Evolutionary conservation across 139 green algal species (phyloP).

Genomic region (Haematococcus sp.): DNA sequence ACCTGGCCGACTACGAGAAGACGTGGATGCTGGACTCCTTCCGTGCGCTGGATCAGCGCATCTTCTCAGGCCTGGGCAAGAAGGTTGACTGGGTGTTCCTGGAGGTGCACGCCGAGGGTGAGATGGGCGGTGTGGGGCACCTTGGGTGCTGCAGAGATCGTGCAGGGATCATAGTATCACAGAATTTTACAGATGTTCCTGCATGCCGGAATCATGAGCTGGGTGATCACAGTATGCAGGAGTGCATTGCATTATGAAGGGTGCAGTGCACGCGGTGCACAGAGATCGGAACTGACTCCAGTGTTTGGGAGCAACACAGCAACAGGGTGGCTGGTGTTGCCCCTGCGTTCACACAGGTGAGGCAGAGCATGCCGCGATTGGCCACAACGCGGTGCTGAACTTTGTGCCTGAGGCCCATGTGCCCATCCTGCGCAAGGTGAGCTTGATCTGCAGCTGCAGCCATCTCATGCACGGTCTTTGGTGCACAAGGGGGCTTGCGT

Average conservation of each 20-base stretch:
- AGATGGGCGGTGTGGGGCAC: not conserved
- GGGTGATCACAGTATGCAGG: too few relatives aligned
- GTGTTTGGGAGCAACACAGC: not conserved
- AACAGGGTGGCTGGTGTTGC: not conserved
- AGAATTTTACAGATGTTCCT: too few relatives aligned
- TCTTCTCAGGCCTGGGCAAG: slow-evolving; percentile 41
- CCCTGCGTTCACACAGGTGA: slow-evolving; percentile 49
- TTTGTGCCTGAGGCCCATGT: slow-evolving; percentile 67
- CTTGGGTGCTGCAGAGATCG: too few relatives aligned
- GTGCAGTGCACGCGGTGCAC: too few relatives aligned
- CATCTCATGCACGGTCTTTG: not conserved
- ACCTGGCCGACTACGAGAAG: slow-evolving; percentile 94
- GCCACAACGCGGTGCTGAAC: slow-evolving; percentile 80
- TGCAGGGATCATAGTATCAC: too few relatives aligned
- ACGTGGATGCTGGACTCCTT: slow-evolving; percentile 92
- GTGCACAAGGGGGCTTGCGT: not conserved
- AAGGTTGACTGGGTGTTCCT: slow-evolving; percentile 87
- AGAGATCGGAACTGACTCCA: too few relatives aligned
- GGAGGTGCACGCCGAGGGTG: slow-evolving; percentile 86
- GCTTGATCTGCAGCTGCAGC: too few relatives aligned
- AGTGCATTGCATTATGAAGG: too few relatives aligned
- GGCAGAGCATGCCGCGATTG: slow-evolving; percentile 89
- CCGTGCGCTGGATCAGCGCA: slow-evolving; percentile 57
- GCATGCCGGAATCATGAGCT: too few relatives aligned
- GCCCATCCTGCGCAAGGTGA: slow-evolving; percentile 43